Evolutionary conservation across 768 basidiomycete species (phyloP).

Genomic region (Glaciozyma antarctica): DNA sequence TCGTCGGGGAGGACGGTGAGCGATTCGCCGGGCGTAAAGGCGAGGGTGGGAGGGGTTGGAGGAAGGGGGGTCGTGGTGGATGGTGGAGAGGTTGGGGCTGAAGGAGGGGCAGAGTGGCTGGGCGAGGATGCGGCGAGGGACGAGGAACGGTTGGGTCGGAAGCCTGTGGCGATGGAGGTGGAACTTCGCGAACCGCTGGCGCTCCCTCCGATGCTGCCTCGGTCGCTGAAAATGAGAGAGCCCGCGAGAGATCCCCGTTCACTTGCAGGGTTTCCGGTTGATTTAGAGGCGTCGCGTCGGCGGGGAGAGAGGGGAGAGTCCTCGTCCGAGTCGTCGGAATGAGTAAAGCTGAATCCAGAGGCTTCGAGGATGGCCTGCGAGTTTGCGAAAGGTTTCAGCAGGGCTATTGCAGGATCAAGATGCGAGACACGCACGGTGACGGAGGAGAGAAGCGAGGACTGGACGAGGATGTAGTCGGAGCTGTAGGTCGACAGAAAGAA

Average conservation of each 20-base stretch:
- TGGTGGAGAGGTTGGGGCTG: not conserved
- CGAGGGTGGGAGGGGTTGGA: conserved; percentile 43
- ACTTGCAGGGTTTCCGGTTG: not conserved
- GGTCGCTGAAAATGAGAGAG: conserved; percentile 4
- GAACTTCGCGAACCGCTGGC: not conserved
- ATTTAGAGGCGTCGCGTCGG: not conserved
- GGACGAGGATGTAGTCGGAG: conserved; percentile 70
- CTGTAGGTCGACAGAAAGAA: conserved; percentile 73
- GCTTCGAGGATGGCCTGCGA: conserved; percentile 46
- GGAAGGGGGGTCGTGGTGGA: not conserved
- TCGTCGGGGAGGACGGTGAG: conserved; percentile 60
- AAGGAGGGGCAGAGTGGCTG: not conserved
- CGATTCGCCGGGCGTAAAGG: not conserved
- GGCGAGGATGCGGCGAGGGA: not conserved
- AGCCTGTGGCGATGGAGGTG: not conserved
- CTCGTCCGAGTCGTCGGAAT: not conserved
- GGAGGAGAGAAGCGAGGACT: conserved; percentile 50
- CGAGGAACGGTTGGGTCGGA: not conserved
- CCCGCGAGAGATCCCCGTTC: not conserved
- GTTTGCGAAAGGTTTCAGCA: not conserved
- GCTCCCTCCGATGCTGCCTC: not conserved
- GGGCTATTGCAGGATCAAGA: not conserved
- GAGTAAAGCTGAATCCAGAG: conserved; percentile 49
- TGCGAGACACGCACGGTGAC: conserved; percentile 1
- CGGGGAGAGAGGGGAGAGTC: not conserved